Percentiles rank a stretch among this genome's conserved stretches.
These are phyloP conservation scores for Carex kokanica DNA, from an alignment of 176 grass and related monocot species.

Conservation along the genomic window DNA sequence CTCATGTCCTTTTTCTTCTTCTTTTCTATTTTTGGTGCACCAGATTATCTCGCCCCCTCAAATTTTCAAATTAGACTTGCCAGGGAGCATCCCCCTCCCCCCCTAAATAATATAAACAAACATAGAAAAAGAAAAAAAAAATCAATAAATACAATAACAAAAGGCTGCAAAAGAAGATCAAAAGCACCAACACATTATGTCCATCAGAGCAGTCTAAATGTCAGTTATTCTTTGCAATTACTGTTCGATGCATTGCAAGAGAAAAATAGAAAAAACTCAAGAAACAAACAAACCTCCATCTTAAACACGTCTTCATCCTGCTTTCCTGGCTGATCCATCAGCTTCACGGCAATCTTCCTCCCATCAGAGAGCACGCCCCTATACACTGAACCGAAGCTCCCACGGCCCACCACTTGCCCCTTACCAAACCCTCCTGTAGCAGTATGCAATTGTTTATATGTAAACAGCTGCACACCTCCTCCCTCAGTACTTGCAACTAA, in stretches of 20 bases:
- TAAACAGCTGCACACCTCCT: conserved; percentile 70
- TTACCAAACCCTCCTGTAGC: conserved; percentile 72
- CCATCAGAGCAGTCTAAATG: background rate
- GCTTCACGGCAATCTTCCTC: conserved; percentile 92
- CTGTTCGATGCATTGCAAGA: background rate
- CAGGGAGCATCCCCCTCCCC: background rate
- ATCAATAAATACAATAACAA: background rate
- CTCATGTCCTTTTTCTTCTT: background rate
- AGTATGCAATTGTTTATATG: conserved; percentile 71
- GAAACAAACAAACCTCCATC: conserved; percentile 57
- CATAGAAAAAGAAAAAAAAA: background rate
- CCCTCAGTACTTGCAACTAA: conserved; percentile 31
- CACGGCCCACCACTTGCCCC: conserved; percentile 77
- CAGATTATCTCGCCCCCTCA: background rate
- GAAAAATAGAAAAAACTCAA: background rate
- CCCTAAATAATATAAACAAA: background rate
- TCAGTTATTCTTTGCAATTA: conserved; percentile 1
- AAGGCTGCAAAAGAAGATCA: background rate
- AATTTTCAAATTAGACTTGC: background rate
- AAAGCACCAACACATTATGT: background rate
- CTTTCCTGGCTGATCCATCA: conserved; percentile 90
- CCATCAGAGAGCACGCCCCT: conserved; percentile 69
- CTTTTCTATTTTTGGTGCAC: background rate
- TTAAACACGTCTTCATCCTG: conserved; percentile 96
- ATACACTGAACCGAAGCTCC: conserved; percentile 96